Percentiles rank a stretch among this genome's conserved stretches.
Conservation (phyloP, 331 rosid genomes). For the Ulmus americana region DNA sequence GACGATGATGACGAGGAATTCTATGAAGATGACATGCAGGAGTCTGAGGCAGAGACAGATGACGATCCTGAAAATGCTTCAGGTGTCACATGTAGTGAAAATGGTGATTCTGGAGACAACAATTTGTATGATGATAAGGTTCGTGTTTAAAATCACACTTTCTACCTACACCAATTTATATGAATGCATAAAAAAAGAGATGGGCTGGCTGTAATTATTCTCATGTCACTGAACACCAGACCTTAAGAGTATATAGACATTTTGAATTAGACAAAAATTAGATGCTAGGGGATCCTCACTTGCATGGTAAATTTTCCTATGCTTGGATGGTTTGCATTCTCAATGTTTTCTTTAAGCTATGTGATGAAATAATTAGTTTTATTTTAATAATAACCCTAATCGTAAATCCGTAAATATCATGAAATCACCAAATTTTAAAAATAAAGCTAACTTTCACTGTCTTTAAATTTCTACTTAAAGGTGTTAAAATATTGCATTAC, state of each 20-base stretch:
- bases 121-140: slow-evolving; percentile 50
- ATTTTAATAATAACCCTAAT: too few relatives aligned
- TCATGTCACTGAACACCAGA: background rate
- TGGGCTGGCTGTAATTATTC: background rate
- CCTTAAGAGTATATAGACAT: background rate
- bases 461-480: too few relatives aligned
- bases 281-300: slow-evolving; percentile 1
- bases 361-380: background rate
- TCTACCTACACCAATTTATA: background rate
- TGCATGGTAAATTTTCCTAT: background rate
- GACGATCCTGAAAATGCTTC: slow-evolving; percentile 42
- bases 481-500: too few relatives aligned
- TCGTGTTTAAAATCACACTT: slow-evolving; percentile 16
- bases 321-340: background rate
- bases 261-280: slow-evolving; percentile 5
- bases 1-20: slow-evolving; percentile 58
- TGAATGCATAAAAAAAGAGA: background rate
- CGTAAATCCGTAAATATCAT: too few relatives aligned
- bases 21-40: slow-evolving; percentile 29
- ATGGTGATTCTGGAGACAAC: slow-evolving; percentile 36
- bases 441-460: too few relatives aligned
- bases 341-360: background rate
- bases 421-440: too few relatives aligned
- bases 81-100: slow-evolving; percentile 48
- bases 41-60: slow-evolving; percentile 45